Conservation (phyloP, 352 stramenopile genomes). For the Phytophthora rubi region DNA sequence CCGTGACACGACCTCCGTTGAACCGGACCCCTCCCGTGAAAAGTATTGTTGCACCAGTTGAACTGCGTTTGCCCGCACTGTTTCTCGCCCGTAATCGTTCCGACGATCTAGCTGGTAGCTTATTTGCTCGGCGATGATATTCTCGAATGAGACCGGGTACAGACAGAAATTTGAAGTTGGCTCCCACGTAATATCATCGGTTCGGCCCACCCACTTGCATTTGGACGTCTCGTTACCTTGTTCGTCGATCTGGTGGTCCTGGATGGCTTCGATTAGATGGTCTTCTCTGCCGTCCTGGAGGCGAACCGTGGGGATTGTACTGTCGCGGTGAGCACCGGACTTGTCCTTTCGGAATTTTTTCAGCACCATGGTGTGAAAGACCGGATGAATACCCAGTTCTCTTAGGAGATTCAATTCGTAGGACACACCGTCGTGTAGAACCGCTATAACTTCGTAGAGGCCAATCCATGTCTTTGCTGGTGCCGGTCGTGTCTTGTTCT, state of each 20-base stretch:
- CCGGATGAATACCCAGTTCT: no score
- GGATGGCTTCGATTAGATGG: background rate
- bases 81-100: background rate
- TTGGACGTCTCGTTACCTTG: background rate
- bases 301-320: background rate
- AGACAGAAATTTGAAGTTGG: constrained; percentile 5
- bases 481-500: no score
- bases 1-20: no score
- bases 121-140: constrained; percentile 2
- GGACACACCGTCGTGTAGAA: background rate
- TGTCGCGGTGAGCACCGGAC: no score
- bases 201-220: constrained; percentile 11
- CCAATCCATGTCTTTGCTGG: background rate
- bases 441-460: background rate
- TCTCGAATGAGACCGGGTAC: constrained; percentile 11
- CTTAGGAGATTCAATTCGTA: no score
- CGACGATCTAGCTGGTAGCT: background rate
- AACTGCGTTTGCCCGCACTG: background rate
- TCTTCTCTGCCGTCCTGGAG: constrained; percentile 7
- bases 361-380: no score
- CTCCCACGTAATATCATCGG: constrained; percentile 13
- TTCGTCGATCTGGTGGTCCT: background rate
- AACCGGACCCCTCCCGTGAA: no score
- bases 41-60: background rate
- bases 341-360: no score